phyloP scores from a whole-genome alignment of 768 basidiomycete species.

The Lactarius pseudohatsudake region DNA sequence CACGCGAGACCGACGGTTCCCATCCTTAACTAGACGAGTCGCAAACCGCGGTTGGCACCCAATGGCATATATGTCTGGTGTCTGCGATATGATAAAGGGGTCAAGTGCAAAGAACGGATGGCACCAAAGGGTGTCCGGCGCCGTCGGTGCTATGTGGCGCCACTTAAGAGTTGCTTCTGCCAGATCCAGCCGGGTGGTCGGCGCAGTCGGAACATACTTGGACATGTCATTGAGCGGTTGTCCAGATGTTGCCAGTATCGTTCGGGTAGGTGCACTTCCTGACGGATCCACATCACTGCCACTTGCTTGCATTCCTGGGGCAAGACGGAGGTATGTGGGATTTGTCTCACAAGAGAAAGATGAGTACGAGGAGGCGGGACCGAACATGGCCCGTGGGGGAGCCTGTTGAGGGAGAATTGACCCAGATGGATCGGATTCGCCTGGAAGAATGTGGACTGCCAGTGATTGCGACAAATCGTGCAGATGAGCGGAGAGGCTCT shows the following conservation, averaged over 20 bases:
- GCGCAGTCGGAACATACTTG: constrained; percentile 80
- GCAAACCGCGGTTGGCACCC: constrained; percentile 86
- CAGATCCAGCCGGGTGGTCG: constrained; percentile 69
- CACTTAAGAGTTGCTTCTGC: constrained; percentile 81
- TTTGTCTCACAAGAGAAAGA: constrained; percentile 84
- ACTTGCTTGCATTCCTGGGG: constrained; percentile 43
- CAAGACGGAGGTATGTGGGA: constrained; percentile 78
- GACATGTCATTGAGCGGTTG: constrained; percentile 94
- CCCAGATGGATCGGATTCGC: constrained; percentile 84
- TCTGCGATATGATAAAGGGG: constrained; percentile 84
- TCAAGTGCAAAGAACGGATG: constrained; percentile 88
- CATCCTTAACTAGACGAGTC: constrained; percentile 60
- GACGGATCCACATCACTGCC: constrained; percentile 23
- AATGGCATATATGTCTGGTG: constrained; percentile 89
- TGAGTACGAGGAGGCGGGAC: constrained; percentile 53
- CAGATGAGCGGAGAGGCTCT: constrained; percentile 65
- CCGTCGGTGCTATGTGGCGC: constrained; percentile 98
- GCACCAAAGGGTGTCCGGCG: constrained; percentile 98
- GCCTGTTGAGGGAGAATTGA: constrained; percentile 91
- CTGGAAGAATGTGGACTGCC: constrained; percentile 87
- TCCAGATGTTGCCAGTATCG: constrained; percentile 82
- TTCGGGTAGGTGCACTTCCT: constrained; percentile 39
- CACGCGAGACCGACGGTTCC: constrained; percentile 32
- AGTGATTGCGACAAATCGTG: constrained; percentile 73
- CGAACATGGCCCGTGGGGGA: constrained; percentile 89